Base-by-base conservation (phyloP, 345 rosid species). In the Conringia planisiliqua region DNA sequence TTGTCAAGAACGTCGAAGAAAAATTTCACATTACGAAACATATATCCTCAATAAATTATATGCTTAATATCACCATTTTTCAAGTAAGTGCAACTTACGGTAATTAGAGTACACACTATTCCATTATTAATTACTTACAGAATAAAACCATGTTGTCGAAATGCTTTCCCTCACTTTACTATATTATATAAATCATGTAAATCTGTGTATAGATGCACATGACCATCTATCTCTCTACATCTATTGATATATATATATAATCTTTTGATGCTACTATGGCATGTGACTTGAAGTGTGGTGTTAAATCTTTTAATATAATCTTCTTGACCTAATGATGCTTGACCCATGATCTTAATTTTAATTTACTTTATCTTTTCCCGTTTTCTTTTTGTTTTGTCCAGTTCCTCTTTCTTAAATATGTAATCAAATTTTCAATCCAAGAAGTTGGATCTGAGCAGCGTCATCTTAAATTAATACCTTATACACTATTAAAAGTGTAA, bases 201-300 rank as follows among this genome's bases (percentile, higher is more conserved):
- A 51, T 72, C 10, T 66, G 42, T 46, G 30, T 24, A 57, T 46
- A 55, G 10, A 22, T n/a, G 74, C 74, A 68, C 74, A 68, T 76
- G 74, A 51, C 68, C 57, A 51, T 55, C 57, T 68, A n/a, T n/a
- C 79, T 40, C 35, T 27, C 9, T 60, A 13, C 43, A 48, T 68
- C 24, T 18, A 50, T 22, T 27, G 44, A 51, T 68, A 40, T 7
- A 35, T 77, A 35, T 77, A 70, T 70, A 24, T 70, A 56, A 71
- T 63, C 5, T 46, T 55, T 63, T 44, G 72, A 70, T 70, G 61
- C 59, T 46, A 14, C 67, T 46, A 44, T 64, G 80, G 52, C 80
- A 77, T 77, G 80, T 77, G 80, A 70, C 76, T 70, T 71, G 75
- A 44, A 75, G 62, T 77, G 76, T 70, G 80, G 72, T 77, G 76